Conservation (phyloP, 2,329 filamentous ascomycete species). For the Cladobotryum mycophilum region DNA sequence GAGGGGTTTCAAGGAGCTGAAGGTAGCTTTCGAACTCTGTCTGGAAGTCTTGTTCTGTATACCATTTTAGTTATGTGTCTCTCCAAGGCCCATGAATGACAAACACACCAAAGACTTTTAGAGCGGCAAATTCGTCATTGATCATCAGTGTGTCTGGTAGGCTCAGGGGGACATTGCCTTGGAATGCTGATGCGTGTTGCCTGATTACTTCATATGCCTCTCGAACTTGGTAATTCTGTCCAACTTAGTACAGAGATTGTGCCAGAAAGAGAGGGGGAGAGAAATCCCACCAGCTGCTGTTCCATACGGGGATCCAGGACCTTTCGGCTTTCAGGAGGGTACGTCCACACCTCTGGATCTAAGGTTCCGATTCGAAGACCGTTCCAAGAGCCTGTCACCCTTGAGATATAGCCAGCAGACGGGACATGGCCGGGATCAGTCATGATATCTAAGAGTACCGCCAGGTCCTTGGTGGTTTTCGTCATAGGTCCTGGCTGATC, state of each 20-base stretch:
- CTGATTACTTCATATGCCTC: constrained; percentile 4
- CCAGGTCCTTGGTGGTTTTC: constrained; percentile 10
- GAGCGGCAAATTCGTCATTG: no score
- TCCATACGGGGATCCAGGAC: constrained; percentile 2
- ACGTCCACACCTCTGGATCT: constrained; percentile 12
- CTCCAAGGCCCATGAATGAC: no score
- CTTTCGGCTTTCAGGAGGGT: constrained; percentile 1
- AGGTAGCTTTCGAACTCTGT: neutral
- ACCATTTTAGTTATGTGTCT: no score
- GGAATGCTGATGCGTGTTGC: neutral
- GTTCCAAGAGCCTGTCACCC: constrained; percentile 9
- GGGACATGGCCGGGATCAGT: constrained; percentile 2
- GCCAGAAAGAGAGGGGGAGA: neutral
- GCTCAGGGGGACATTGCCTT: neutral
- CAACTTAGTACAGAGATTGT: neutral
- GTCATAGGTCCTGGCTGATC: constrained; percentile 12
- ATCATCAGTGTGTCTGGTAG: neutral
- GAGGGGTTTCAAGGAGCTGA: neutral
- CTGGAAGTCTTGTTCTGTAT: no score
- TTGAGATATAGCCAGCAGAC: constrained; percentile 3
- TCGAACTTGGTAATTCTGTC: neutral
- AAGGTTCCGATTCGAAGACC: constrained; percentile 10
- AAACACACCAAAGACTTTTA: no score
- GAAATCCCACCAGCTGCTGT: constrained; percentile 1
- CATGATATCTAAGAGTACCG: constrained; percentile 9